Percentiles rank a stretch among this genome's conserved stretches.
phyloP scores from a whole-genome alignment of 176 grass and related monocot species.

The Stipa capillata region DNA sequence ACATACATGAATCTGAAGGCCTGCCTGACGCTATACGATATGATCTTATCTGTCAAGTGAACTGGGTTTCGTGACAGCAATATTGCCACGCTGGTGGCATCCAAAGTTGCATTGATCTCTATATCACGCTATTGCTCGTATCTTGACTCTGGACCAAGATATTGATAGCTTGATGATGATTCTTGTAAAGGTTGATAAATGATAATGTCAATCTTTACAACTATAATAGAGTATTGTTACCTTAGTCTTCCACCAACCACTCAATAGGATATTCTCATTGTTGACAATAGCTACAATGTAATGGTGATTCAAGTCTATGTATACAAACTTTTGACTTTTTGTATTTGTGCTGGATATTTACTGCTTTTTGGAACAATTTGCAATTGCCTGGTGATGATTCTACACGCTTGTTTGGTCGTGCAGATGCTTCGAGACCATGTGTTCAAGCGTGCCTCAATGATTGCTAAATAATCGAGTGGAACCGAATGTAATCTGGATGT shows the following conservation, averaged over 20 bases:
- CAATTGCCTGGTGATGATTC: background rate
- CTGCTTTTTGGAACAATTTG: background rate
- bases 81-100: background rate
- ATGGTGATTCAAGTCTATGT: slow-evolving; percentile 6
- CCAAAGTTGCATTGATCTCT: background rate
- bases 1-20: background rate
- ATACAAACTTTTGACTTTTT: slow-evolving; percentile 4
- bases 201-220: background rate
- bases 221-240: background rate
- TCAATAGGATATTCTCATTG: background rate
- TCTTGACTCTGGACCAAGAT: background rate
- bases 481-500: background rate
- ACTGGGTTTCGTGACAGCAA: too few relatives aligned
- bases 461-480: background rate
- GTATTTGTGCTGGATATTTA: background rate
- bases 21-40: background rate
- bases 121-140: background rate
- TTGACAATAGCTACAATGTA: background rate
- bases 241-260: background rate
- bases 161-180: background rate
- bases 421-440: background rate
- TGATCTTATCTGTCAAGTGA: slow-evolving; percentile 9
- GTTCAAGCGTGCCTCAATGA: background rate
- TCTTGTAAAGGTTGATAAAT: background rate
- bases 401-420: background rate